Evolutionary conservation across 495 filamentous ascomycete genomes (phyloP).

Genomic region (Echria macrotheca): DNA sequence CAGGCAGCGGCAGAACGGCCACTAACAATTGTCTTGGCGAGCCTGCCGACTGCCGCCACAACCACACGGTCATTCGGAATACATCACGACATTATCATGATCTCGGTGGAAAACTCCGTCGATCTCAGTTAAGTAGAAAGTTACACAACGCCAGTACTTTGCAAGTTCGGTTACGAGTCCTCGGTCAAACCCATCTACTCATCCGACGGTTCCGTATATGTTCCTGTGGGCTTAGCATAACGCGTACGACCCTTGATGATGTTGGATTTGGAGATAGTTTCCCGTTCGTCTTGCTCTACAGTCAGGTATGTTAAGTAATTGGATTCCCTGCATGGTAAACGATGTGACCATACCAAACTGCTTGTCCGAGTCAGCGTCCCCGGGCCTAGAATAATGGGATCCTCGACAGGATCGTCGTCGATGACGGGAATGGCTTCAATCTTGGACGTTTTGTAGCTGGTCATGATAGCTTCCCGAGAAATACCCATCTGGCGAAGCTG

Average conservation of each 20-base stretch:
- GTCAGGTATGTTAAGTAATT: not conserved
- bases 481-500: too few relatives aligned
- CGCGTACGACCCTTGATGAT: conserved; percentile 46
- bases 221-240: conserved; percentile 42
- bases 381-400: conserved; percentile 37
- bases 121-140: too few relatives aligned
- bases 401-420: conserved; percentile 46
- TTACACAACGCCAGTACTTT: too few relatives aligned
- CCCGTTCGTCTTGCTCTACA: conserved; percentile 45
- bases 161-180: not conserved
- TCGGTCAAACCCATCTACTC: conserved; percentile 35
- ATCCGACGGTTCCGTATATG: conserved; percentile 49
- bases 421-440: conserved; percentile 46
- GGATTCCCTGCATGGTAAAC: too few relatives aligned
- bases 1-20: too few relatives aligned
- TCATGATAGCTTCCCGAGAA: too few relatives aligned
- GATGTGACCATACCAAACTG: conserved; percentile 41
- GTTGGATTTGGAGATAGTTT: conserved; percentile 49
- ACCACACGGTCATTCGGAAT: too few relatives aligned
- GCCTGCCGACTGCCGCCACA: too few relatives aligned
- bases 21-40: too few relatives aligned
- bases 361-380: conserved; percentile 46
- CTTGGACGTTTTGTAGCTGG: conserved; percentile 29
- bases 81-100: too few relatives aligned
- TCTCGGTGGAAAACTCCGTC: too few relatives aligned